Conservation (phyloP, 495 filamentous ascomycete species). For the Aspergillus sclerotiicarbonarius region DNA sequence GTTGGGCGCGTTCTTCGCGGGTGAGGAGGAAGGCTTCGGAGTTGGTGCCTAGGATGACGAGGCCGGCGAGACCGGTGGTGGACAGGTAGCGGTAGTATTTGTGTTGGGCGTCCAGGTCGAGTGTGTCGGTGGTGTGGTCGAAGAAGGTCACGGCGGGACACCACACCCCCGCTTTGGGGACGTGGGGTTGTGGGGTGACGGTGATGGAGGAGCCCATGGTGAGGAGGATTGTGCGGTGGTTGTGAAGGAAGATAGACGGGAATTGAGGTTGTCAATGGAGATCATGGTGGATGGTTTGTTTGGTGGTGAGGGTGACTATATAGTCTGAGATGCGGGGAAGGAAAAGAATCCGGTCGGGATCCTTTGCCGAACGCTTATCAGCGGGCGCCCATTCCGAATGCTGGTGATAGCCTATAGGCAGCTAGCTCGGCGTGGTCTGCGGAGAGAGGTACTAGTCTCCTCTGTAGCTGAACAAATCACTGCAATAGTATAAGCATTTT, state of each 20-base stretch:
- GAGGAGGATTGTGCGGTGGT: neutral
- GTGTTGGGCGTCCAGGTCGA: slow-evolving; percentile 48
- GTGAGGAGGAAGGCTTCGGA: slow-evolving; percentile 65
- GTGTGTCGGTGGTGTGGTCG: slow-evolving; percentile 48
- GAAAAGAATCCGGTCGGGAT: slow-evolving; percentile 4
- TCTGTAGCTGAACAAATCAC: too few relatives aligned
- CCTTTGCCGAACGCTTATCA: slow-evolving; percentile 8
- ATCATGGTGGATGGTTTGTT: neutral
- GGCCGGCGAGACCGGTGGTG: slow-evolving; percentile 51
- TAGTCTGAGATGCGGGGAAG: neutral
- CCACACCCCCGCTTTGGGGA: slow-evolving; percentile 34
- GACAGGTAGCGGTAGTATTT: slow-evolving; percentile 59
- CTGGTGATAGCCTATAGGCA: too few relatives aligned
- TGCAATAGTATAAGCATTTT: too few relatives aligned
- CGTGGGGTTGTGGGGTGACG: slow-evolving; percentile 22
- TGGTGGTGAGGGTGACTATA: neutral
- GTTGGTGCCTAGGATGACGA: slow-evolving; percentile 64
- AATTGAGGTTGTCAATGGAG: neutral
- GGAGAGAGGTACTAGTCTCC: too few relatives aligned
- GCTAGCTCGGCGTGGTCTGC: too few relatives aligned
- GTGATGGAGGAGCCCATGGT: neutral
- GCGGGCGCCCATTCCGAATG: neutral
- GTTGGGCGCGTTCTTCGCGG: slow-evolving; percentile 53
- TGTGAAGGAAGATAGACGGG: neutral
- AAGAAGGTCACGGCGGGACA: slow-evolving; percentile 49